Evolutionary conservation across 768 basidiomycete genomes (phyloP).

Genomic region (Stropharia rugosoannulata): DNA sequence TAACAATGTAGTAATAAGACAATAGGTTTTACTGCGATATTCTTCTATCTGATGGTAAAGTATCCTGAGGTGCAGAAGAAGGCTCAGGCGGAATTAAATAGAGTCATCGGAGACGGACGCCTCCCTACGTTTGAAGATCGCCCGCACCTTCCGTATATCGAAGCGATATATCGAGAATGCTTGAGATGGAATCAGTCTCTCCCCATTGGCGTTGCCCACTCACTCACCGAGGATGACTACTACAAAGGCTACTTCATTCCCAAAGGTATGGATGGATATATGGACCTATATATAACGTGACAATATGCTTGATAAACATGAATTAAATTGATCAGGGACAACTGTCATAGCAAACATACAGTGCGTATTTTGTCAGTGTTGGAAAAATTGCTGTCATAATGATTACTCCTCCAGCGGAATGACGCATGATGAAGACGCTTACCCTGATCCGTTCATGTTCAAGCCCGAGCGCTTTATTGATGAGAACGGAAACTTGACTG

Average conservation of each 20-base stretch:
- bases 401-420: constrained; percentile 1
- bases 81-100: neutral
- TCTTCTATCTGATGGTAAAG: neutral
- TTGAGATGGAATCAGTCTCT: neutral
- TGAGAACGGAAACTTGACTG: constrained; percentile 14
- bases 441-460: constrained; percentile 31
- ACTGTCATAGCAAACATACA: neutral
- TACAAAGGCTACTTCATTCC: constrained; percentile 3
- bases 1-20: neutral
- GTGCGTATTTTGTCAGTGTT: neutral
- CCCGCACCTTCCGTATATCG: neutral
- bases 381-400: neutral
- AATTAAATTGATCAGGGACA: neutral
- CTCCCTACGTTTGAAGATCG: neutral
- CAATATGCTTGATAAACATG: neutral
- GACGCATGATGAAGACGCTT: constrained; percentile 30
- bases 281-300: neutral
- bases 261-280: neutral
- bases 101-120: neutral
- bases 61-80: neutral
- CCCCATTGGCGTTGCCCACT: neutral
- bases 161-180: neutral
- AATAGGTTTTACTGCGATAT: neutral
- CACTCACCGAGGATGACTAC: neutral
- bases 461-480: constrained; percentile 28